Evolutionary conservation across 768 basidiomycete species (phyloP).

Genomic region (Porpolomopsis calyptriformis): DNA sequence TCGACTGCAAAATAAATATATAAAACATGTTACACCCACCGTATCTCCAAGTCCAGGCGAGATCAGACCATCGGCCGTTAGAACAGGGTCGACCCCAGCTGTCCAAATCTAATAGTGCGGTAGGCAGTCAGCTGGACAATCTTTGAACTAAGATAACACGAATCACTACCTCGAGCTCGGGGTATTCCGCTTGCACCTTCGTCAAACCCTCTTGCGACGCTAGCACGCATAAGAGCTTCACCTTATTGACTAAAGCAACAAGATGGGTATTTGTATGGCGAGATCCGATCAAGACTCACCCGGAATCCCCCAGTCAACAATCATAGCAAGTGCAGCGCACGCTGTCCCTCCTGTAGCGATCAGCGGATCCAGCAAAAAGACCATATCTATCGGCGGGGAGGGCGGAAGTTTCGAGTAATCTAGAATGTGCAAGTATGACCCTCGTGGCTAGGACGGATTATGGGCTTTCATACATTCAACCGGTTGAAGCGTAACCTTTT

Average conservation of each 20-base stretch:
- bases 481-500: slow-evolving; percentile 78
- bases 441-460: not conserved
- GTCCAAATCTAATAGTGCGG: slow-evolving; percentile 65
- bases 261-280: not conserved
- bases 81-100: slow-evolving; percentile 62
- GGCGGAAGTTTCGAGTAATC: slow-evolving; percentile 88
- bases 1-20: not conserved
- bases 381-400: slow-evolving; percentile 62
- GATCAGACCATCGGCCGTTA: slow-evolving; percentile 73
- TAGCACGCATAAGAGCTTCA: slow-evolving; percentile 77
- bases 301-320: slow-evolving; percentile 73
- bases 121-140: not conserved
- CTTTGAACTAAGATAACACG: not conserved
- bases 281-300: slow-evolving; percentile 26
- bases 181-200: slow-evolving; percentile 54
- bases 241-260: slow-evolving; percentile 38
- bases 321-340: slow-evolving; percentile 77
- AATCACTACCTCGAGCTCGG: slow-evolving; percentile 65
- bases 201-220: slow-evolving; percentile 67
- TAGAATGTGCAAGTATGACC: slow-evolving; percentile 18
- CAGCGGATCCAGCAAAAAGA: slow-evolving; percentile 86
- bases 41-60: slow-evolving; percentile 88
- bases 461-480: slow-evolving; percentile 59
- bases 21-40: slow-evolving; percentile 33
- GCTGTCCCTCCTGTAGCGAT: slow-evolving; percentile 94